Conservation (phyloP, 2,329 filamentous ascomycete species). For the Cladosporium sp. region DNA sequence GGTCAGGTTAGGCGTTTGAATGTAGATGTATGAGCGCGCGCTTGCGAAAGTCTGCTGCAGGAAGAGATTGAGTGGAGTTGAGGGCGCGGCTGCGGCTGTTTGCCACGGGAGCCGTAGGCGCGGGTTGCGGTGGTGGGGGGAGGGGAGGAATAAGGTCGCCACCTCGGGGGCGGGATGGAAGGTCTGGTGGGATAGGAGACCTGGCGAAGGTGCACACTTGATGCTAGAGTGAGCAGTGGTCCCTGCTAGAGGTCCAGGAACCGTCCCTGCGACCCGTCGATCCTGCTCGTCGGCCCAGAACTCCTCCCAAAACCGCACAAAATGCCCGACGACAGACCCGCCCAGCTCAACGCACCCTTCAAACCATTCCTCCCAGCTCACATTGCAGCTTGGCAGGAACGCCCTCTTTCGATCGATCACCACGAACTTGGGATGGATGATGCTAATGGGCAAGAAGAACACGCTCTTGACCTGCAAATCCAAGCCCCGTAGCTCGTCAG, state of each 20-base stretch:
- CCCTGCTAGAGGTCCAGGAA: too few species aligned
- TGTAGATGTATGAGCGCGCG: slow-evolving; percentile 56
- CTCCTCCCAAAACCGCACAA: slow-evolving; percentile 60
- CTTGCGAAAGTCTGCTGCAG: slow-evolving; percentile 56
- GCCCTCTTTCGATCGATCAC: slow-evolving; percentile 64
- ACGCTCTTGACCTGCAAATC: slow-evolving; percentile 69
- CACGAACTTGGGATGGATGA: slow-evolving; percentile 85
- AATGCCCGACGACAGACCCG: slow-evolving; percentile 56
- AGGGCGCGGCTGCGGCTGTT: slow-evolving; percentile 41
- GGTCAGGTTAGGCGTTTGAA: slow-evolving; percentile 77
- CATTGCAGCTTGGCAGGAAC: slow-evolving; percentile 73
- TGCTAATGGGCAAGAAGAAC: slow-evolving; percentile 73
- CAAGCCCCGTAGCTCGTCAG: slow-evolving; percentile 53
- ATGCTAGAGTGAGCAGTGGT: background rate
- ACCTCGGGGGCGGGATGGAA: background rate
- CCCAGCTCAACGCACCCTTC: slow-evolving; percentile 67
- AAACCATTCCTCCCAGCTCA: slow-evolving; percentile 85
- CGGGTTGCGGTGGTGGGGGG: slow-evolving; percentile 66
- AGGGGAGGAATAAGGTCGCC: slow-evolving; percentile 56
- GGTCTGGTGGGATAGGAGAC: background rate
- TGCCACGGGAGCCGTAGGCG: slow-evolving; percentile 56
- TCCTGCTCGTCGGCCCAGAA: slow-evolving; percentile 56
- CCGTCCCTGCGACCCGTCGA: background rate
- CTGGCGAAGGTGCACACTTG: background rate
- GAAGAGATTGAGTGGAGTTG: slow-evolving; percentile 64